Evolutionary conservation across 2,329 filamentous ascomycete species (phyloP).

Genomic region (Exophiala sp.): DNA sequence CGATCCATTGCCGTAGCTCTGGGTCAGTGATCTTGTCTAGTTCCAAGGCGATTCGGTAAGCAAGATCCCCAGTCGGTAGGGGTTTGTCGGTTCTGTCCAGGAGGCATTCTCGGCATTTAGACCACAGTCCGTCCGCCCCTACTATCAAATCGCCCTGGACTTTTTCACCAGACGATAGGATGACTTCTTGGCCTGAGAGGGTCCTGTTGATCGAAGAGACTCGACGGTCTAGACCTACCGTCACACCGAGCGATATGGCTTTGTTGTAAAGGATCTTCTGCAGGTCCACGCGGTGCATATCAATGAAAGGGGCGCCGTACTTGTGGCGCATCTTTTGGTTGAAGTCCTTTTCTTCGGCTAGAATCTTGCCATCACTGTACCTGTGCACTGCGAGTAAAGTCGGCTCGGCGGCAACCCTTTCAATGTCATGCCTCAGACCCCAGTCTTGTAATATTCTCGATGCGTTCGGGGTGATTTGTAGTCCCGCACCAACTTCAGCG

Average conservation of each 20-base stretch:
- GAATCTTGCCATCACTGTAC: conserved; percentile 31
- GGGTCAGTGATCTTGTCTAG: conserved; percentile 45
- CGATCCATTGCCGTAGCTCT: conserved; percentile 43
- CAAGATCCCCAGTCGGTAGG: conserved; percentile 50
- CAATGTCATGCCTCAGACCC: conserved; percentile 13
- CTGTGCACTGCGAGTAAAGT: conserved; percentile 34
- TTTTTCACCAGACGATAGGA: conserved; percentile 33
- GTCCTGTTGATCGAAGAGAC: conserved; percentile 28
- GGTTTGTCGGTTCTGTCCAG: conserved; percentile 43
- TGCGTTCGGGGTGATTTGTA: conserved; percentile 29
- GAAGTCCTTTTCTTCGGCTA: conserved; percentile 48
- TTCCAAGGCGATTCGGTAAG: conserved; percentile 50
- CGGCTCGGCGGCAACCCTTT: conserved; percentile 30
- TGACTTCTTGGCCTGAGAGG: conserved; percentile 31
- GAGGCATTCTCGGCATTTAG: conserved; percentile 41
- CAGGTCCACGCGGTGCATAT: conserved; percentile 48
- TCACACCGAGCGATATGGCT: conserved; percentile 39
- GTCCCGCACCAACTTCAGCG: conserved; percentile 27
- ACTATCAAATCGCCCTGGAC: conserved; percentile 43
- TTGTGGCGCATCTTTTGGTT: conserved; percentile 48
- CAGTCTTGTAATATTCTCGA: conserved; percentile 22
- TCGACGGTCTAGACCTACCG: conserved; percentile 29
- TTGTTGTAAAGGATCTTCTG: conserved; percentile 40
- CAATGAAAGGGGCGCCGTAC: conserved; percentile 39
- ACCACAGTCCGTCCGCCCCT: conserved; percentile 47